These are phyloP conservation scores for Nakaseomyces kungkrabaensis DNA, from an alignment of 1,139 yeast genomes.

Conservation along the genomic window DNA sequence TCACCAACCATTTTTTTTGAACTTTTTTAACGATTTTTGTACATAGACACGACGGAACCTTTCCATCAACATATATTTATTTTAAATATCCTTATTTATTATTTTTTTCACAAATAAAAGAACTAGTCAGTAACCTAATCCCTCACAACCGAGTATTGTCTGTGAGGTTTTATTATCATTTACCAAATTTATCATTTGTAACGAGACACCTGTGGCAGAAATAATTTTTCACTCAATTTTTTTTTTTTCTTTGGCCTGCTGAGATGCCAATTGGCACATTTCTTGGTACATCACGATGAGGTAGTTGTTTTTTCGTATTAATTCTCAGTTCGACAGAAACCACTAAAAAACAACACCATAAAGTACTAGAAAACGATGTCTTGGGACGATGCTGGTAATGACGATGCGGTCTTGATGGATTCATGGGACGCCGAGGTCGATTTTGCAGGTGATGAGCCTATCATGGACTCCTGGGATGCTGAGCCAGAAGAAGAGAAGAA, in stretches of 20 bases:
- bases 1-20: too few species aligned
- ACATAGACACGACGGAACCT: background rate
- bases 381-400: conserved; percentile 52
- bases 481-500: conserved; percentile 36
- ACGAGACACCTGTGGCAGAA: too few species aligned
- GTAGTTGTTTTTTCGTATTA: background rate
- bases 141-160: too few species aligned
- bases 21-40: background rate
- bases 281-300: background rate
- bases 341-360: too few species aligned
- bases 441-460: conserved; percentile 46
- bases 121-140: too few species aligned
- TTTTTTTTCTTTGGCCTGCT: too few species aligned
- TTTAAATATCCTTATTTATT: background rate
- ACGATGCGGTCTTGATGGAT: conserved; percentile 43
- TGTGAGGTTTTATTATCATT: too few species aligned
- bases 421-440: conserved; percentile 69
- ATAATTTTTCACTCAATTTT: too few species aligned
- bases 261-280: too few species aligned
- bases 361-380: conserved; percentile 18
- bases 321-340: background rate
- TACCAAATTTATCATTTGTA: too few species aligned
- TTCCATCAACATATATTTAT: background rate
- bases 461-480: conserved; percentile 84
- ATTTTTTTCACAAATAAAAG: background rate